Percentiles rank a stretch among this genome's conserved stretches.
These are phyloP conservation scores for Lycium ferocissimum DNA, from an alignment of 257 asterid genomes.

Conservation along the genomic window DNA sequence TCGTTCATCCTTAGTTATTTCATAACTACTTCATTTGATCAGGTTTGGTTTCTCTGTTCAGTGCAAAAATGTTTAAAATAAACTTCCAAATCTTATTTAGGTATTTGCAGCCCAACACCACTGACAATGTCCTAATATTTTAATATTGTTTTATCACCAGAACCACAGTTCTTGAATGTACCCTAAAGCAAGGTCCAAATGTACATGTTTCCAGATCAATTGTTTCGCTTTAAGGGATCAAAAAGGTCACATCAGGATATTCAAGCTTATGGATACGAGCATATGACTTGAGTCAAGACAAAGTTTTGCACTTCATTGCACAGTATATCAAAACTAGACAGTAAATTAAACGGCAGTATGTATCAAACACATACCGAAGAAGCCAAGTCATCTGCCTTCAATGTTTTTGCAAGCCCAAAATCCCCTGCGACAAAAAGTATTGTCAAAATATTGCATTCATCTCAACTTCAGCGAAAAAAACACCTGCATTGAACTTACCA, in stretches of 20 bases:
- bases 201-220: background rate
- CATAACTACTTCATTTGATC: background rate
- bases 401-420: conserved; percentile 97
- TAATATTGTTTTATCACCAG: too few relatives aligned
- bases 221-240: background rate
- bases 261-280: background rate
- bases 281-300: background rate
- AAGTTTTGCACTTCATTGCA: background rate
- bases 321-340: background rate
- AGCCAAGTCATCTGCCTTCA: conserved; percentile 99
- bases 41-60: conserved; percentile 12
- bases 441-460: conserved; percentile 9
- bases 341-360: background rate
- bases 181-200: background rate
- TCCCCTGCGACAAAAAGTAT: conserved; percentile 68
- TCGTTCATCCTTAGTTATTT: background rate
- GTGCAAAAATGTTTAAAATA: background rate
- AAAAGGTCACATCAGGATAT: background rate
- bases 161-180: too few relatives aligned
- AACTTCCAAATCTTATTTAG: background rate
- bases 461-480: conserved; percentile 33
- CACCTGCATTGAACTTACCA: conserved; percentile 55
- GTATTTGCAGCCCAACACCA: background rate
- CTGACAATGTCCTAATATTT: background rate
- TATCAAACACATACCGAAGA: conserved; percentile 78